phyloP scores from a whole-genome alignment of 2,329 filamentous ascomycete genomes.

The Cryoendolithus antarcticus region DNA sequence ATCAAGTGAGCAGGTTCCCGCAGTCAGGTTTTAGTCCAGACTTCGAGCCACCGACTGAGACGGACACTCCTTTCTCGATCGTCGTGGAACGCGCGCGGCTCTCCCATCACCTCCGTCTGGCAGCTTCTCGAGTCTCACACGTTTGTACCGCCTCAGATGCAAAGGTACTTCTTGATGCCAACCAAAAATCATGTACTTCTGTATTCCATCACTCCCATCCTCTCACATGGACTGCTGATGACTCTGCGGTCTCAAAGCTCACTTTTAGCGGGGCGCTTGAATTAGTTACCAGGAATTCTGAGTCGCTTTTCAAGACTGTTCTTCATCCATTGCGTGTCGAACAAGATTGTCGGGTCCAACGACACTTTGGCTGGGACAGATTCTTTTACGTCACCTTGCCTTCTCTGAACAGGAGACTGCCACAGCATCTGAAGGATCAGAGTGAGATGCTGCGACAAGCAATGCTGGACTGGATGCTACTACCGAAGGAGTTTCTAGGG shows the following conservation, averaged over 20 bases:
- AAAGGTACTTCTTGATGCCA: too few species aligned
- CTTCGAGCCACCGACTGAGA: too few species aligned
- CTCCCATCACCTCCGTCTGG: too few species aligned
- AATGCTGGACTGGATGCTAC: background rate
- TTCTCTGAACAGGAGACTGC: constrained; percentile 9
- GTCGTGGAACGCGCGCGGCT: too few species aligned
- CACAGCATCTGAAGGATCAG: constrained; percentile 10
- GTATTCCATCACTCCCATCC: background rate
- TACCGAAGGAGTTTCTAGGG: constrained; percentile 27
- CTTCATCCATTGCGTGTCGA: background rate
- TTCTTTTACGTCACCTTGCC: constrained; percentile 31
- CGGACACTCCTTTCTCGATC: too few species aligned
- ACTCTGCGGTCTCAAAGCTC: too few species aligned
- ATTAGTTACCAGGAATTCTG: background rate
- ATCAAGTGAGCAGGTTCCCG: too few species aligned
- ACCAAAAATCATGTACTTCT: too few species aligned
- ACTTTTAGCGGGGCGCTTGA: too few species aligned
- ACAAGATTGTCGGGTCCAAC: constrained; percentile 11
- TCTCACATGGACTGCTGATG: background rate
- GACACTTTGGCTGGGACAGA: constrained; percentile 24
- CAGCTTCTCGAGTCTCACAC: too few species aligned
- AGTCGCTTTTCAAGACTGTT: background rate
- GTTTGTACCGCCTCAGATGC: too few species aligned
- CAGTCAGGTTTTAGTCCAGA: too few species aligned
- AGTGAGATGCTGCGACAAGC: background rate